These are phyloP conservation scores for Ophiostoma fasciatum DNA, from an alignment of 2,329 filamentous ascomycete genomes.

Conservation along the genomic window DNA sequence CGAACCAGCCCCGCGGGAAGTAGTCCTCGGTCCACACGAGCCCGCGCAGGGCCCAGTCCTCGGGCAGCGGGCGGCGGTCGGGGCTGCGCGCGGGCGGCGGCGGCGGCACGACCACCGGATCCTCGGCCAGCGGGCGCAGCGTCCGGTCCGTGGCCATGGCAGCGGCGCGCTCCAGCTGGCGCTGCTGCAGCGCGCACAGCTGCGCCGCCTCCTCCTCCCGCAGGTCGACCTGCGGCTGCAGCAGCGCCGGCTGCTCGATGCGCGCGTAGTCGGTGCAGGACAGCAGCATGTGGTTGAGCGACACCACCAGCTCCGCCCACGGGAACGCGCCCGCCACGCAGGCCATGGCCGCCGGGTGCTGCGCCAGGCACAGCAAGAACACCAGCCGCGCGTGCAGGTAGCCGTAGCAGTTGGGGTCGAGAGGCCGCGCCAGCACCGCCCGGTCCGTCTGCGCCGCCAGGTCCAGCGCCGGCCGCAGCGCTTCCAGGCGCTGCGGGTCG, in stretches of 20 bases:
- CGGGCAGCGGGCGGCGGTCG: conserved; percentile 42
- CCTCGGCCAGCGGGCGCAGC: no score
- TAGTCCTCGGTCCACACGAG: conserved; percentile 45
- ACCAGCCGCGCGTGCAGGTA: conserved; percentile 48
- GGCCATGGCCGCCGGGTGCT: conserved; percentile 25
- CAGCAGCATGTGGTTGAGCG: conserved; percentile 22
- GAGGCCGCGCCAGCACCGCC: conserved; percentile 34
- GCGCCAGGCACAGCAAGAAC: conserved; percentile 36
- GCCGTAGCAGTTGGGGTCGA: conserved; percentile 44
- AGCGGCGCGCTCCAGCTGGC: neutral
- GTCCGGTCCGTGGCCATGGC: no score
- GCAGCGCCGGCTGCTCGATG: conserved; percentile 29
- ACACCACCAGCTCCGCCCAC: conserved; percentile 23
- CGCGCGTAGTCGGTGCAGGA: conserved; percentile 16
- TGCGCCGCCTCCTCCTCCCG: neutral
- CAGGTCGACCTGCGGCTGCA: neutral
- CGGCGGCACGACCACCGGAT: no score
- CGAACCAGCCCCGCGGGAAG: conserved; percentile 46
- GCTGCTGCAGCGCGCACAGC: neutral
- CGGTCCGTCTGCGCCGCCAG: conserved; percentile 29
- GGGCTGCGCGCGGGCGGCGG: conserved; percentile 13
- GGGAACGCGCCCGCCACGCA: conserved; percentile 27
- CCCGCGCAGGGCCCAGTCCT: conserved; percentile 54
- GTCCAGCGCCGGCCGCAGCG: neutral
- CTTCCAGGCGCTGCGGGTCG: neutral